These are phyloP conservation scores for Cnidoscolus chayamansa DNA, from an alignment of 441 rosid genomes.

Conservation along the genomic window DNA sequence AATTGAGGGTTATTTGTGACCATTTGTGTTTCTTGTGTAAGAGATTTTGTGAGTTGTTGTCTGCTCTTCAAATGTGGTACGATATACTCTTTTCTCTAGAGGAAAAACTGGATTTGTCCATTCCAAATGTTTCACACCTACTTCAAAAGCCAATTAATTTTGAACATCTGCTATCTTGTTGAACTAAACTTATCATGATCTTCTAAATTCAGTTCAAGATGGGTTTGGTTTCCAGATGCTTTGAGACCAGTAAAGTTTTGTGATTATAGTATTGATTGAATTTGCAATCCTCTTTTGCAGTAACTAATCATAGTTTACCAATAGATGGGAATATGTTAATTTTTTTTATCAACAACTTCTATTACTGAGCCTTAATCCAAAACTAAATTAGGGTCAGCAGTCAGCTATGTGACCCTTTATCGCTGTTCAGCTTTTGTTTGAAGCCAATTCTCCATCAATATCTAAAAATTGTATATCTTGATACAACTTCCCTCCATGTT, in stretches of 20 bases:
- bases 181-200: neutral
- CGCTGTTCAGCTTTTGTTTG: too few species aligned
- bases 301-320: neutral
- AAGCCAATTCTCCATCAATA: too few species aligned
- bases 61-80: neutral
- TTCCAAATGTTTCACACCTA: neutral
- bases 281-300: neutral
- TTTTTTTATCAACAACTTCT: too few species aligned
- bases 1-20: neutral
- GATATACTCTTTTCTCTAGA: neutral
- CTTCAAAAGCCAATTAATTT: neutral
- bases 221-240: neutral
- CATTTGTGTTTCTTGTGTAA: neutral
- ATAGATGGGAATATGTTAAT: too few species aligned
- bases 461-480: too few species aligned
- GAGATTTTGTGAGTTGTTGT: neutral
- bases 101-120: neutral
- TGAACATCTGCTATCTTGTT: neutral
- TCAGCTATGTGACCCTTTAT: too few species aligned
- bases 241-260: neutral
- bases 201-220: neutral
- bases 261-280: neutral
- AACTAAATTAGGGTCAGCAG: too few species aligned
- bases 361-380: too few species aligned
- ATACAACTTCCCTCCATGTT: too few species aligned